Evolutionary conservation across 129 eudicot species (phyloP), one percentile per base, ranked within the genome.

Genomic region (Apium graveolens): DNA sequence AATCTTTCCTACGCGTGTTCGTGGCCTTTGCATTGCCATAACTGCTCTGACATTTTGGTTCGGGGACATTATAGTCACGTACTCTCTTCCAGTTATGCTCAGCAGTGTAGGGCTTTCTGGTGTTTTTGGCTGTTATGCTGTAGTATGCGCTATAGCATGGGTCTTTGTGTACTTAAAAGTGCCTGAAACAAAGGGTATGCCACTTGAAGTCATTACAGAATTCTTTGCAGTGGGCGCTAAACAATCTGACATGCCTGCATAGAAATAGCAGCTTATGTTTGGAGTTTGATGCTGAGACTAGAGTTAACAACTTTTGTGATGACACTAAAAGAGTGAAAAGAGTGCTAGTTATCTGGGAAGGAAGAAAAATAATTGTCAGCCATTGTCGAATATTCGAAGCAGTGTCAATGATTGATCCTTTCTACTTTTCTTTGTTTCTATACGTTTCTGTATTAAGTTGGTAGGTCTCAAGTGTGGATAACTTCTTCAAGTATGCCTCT

Each of bases 141-240:
- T 88, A 3, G 98, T 91, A 5, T 89, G 98, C 81, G 35, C 86
- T 53, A 46, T 94, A 11, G 81, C 98, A 21, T 94, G 98, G 98
- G 74, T 88, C 48, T 94, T 94, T 32, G 91, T 91, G 32, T 94
- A 75, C 87, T 69, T 88, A n/a, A 94, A 77, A 82, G 98, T 94
- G 39, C 98, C 98, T 0, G 98, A 94, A 82, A 94, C 98, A 17
- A 94, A 94, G 81, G 98, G 98, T 32, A 94, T 94, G 98, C 98
- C 98, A 34, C 96, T 94, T 79, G 98, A 94, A 88, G 98, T 94
- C 80, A 94, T 94, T 77, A 84, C 96, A n/a, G 98, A 94, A 81
- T 94, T 94, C 87, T 94, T 94, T 12, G 91, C 93, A 16, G 88
- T 94, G 80, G 97, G 98, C 31, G 97, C 98, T 13, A 86, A 83